Conservation (phyloP, 805 yeast species). For the Starmerella riodocensis region DNA sequence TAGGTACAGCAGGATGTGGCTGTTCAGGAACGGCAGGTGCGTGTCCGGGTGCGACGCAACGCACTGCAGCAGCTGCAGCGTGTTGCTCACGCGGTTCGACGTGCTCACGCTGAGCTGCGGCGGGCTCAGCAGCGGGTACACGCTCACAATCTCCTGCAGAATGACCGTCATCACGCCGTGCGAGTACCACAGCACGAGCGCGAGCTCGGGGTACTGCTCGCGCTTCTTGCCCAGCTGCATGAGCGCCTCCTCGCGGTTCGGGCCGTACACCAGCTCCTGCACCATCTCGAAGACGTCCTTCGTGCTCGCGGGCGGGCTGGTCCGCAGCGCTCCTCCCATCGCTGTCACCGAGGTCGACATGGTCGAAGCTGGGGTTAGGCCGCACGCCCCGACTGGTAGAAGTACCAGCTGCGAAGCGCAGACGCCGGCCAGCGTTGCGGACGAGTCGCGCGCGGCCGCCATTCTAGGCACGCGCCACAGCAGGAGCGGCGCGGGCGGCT, state of each 20-base stretch:
- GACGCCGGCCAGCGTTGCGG: too few relatives aligned
- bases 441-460: too few relatives aligned
- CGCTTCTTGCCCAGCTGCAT: conserved; percentile 86
- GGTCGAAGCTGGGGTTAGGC: too few relatives aligned
- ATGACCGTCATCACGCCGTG: conserved; percentile 92
- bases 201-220: conserved; percentile 88
- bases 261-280: conserved; percentile 75
- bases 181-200: conserved; percentile 86
- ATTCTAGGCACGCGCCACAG: too few relatives aligned
- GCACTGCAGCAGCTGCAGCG: conserved; percentile 85
- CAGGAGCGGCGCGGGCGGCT: too few relatives aligned
- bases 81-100: conserved; percentile 89
- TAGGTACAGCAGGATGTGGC: conserved; percentile 81
- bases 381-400: too few relatives aligned
- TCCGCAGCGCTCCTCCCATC: not conserved
- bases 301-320: not conserved
- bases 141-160: conserved; percentile 76
- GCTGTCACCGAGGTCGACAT: too few relatives aligned
- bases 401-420: not conserved
- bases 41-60: conserved; percentile 94
- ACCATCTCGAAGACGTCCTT: conserved; percentile 48
- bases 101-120: conserved; percentile 75
- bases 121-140: conserved; percentile 80
- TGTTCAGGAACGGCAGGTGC: conserved; percentile 66
- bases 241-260: conserved; percentile 83